These are phyloP conservation scores for Candida xyloterini DNA, from an alignment of 805 yeast genomes.

Conservation along the genomic window DNA sequence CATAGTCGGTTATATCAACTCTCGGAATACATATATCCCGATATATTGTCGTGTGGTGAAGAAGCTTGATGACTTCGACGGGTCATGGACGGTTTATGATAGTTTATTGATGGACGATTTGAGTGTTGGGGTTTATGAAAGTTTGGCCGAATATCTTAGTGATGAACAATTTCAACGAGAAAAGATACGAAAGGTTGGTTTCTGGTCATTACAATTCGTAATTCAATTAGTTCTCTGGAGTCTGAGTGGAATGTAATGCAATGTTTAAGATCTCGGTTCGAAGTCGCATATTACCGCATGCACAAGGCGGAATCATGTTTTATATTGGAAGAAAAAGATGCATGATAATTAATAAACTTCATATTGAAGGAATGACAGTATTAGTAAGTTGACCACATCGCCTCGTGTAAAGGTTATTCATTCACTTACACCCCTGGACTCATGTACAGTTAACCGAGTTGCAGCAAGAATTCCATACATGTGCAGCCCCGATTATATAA, in stretches of 20 bases:
- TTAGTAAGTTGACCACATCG: too few relatives aligned
- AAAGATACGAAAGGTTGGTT: constrained; percentile 79
- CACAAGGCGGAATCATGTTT: background rate
- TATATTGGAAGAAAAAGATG: too few relatives aligned
- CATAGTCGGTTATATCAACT: constrained; percentile 91
- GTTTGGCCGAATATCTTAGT: constrained; percentile 82
- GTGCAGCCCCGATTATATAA: background rate
- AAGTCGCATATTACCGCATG: background rate
- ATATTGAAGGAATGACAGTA: too few relatives aligned
- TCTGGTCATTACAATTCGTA: constrained; percentile 86
- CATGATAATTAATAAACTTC: too few relatives aligned
- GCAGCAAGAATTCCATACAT: background rate
- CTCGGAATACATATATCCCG: constrained; percentile 85
- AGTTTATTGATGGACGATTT: constrained; percentile 87
- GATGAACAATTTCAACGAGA: constrained; percentile 77
- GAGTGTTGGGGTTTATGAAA: constrained; percentile 84
- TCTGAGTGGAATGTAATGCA: constrained; percentile 51
- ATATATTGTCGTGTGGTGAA: constrained; percentile 80
- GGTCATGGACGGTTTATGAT: constrained; percentile 95
- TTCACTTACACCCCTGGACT: too few relatives aligned
- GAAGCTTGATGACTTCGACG: constrained; percentile 78
- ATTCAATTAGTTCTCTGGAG: constrained; percentile 82
- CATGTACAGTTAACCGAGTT: background rate
- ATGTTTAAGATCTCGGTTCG: background rate
- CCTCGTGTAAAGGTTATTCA: too few relatives aligned